phyloP scores from a whole-genome alignment of 176 grass and related monocot species.

The Oryza rufipogon region DNA sequence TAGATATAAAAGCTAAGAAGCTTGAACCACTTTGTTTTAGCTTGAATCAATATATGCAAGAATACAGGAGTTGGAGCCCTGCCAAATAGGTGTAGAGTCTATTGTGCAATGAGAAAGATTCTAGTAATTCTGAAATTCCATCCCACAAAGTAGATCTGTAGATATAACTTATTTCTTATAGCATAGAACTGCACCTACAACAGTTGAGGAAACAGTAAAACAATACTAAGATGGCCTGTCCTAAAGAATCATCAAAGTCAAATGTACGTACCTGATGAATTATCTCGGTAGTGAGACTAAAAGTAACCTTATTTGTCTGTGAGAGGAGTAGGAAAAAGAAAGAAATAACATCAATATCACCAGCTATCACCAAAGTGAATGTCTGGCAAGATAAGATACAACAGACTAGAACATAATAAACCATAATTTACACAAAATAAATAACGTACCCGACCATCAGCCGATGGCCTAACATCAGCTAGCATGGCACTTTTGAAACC shows the following conservation, averaged over 20 bases:
- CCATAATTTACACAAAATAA: slow-evolving; percentile 28
- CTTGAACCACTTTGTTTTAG: neutral
- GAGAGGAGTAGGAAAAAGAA: slow-evolving; percentile 33
- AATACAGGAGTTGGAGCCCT: neutral
- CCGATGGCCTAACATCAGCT: slow-evolving; percentile 82
- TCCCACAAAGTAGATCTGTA: slow-evolving; percentile 3
- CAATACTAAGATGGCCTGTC: slow-evolving; percentile 6
- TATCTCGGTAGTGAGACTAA: slow-evolving; percentile 88
- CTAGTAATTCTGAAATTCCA: neutral
- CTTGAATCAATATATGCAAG: neutral
- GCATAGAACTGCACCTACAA: neutral
- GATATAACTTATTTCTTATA: slow-evolving; percentile 11
- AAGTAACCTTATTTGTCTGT: slow-evolving; percentile 98
- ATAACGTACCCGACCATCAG: slow-evolving; percentile 88
- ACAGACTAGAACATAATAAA: slow-evolving; percentile 31
- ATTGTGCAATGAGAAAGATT: neutral
- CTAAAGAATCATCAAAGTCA: neutral
- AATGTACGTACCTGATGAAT: slow-evolving; percentile 76
- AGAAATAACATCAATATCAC: slow-evolving; percentile 44
- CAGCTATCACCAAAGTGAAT: slow-evolving; percentile 22
- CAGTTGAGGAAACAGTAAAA: slow-evolving; percentile 6
- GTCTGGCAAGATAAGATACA: slow-evolving; percentile 20
- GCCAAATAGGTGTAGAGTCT: neutral
- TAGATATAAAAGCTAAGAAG: neutral
- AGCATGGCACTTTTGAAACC: slow-evolving; percentile 96